Percentiles rank a stretch among this genome's conserved stretches.
Conservation (phyloP, 768 basidiomycete genomes). For the Leccinum rimulosum region DNA sequence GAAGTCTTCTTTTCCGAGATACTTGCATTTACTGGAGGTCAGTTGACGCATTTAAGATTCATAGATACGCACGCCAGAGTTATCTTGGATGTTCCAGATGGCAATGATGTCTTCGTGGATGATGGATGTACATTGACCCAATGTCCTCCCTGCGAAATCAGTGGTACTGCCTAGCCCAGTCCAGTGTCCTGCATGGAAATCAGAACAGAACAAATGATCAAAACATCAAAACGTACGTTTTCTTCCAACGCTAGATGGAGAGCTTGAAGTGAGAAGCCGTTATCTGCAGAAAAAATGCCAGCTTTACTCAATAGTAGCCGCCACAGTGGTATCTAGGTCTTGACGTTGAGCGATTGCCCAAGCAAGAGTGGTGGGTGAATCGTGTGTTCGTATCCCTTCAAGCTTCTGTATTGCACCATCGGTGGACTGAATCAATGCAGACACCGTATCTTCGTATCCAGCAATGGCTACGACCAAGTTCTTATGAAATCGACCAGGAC, state of each 20-base stretch:
- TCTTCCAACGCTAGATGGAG: conserved; percentile 1
- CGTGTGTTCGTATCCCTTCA: neutral
- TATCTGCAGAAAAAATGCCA: neutral
- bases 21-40: neutral
- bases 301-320: conserved; percentile 4
- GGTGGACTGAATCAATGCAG: conserved; percentile 4
- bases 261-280: neutral
- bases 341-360: conserved; percentile 9
- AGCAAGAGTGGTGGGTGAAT: conserved; percentile 1
- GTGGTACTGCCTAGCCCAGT: neutral
- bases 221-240: neutral
- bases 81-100: conserved; percentile 8
- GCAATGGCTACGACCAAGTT: neutral
- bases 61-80: conserved; percentile 1
- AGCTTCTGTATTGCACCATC: conserved; percentile 5
- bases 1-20: conserved; percentile 4
- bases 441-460: conserved; percentile 1
- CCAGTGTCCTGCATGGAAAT: conserved; percentile 2
- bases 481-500: neutral
- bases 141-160: neutral
- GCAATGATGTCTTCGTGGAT: conserved; percentile 7
- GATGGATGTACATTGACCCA: neutral
- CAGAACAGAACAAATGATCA: neutral
- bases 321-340: conserved; percentile 1
- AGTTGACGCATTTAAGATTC: neutral